phyloP scores from a whole-genome alignment of 192 early-diverging fungal species.

The Geranomyces variabilis region DNA sequence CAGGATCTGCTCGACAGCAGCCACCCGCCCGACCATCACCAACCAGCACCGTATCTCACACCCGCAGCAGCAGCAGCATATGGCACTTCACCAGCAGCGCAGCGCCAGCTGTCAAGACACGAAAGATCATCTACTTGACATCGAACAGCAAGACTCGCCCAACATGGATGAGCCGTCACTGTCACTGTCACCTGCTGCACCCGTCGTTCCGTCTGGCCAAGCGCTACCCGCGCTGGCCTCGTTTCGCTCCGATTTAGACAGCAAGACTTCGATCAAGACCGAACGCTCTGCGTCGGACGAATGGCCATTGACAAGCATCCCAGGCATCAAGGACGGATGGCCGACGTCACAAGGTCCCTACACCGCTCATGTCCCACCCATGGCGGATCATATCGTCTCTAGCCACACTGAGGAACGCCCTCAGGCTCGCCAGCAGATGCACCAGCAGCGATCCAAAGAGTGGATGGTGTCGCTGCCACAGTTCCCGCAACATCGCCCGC shows the following conservation, averaged over 20 bases:
- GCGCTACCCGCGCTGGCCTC: not conserved
- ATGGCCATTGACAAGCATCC: not conserved
- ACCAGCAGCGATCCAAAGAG: not conserved
- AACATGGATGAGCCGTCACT: too few species aligned
- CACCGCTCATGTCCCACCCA: constrained; percentile 13
- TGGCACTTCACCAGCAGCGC: too few species aligned
- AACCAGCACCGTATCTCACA: too few species aligned
- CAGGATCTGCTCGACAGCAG: not conserved
- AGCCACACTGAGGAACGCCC: not conserved
- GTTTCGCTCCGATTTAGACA: not conserved
- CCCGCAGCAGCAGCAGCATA: not conserved
- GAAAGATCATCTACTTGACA: too few species aligned
- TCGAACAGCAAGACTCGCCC: too few species aligned
- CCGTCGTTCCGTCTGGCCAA: not conserved
- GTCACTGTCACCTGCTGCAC: not conserved
- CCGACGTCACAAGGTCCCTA: not conserved
- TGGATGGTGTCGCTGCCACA: not conserved
- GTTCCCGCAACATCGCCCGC: constrained; percentile 3
- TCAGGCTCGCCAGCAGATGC: not conserved
- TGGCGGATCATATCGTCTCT: not conserved
- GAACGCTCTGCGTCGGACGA: too few species aligned
- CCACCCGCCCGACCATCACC: not conserved
- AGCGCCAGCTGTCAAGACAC: too few species aligned
- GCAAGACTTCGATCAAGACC: too few species aligned
- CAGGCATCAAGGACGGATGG: not conserved